phyloP scores from a whole-genome alignment of 768 basidiomycete genomes.

The Amanita brunnescens region DNA sequence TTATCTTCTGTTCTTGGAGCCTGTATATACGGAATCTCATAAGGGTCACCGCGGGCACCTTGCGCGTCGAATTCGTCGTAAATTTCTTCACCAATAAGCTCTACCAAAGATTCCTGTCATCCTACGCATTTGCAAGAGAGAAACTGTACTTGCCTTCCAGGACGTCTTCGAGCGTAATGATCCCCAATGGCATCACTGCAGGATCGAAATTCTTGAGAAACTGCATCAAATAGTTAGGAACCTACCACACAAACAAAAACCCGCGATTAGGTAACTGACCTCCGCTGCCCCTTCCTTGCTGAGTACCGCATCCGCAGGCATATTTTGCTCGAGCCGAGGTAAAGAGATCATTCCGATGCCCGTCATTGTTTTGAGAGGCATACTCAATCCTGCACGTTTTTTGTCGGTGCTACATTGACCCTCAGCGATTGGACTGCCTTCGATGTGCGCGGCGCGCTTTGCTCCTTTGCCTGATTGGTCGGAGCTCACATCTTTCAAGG shows the following conservation, averaged over 20 bases:
- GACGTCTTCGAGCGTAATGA: constrained; percentile 90
- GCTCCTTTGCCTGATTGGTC: neutral
- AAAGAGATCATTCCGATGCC: constrained; percentile 30
- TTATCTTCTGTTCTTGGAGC: constrained; percentile 1
- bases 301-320: constrained; percentile 84
- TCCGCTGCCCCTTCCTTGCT: constrained; percentile 68
- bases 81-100: constrained; percentile 89
- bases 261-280: constrained; percentile 28
- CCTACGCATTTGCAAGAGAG: neutral
- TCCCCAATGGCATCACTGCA: constrained; percentile 76
- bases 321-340: constrained; percentile 63
- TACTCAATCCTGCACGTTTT: constrained; percentile 12
- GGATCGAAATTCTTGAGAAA: constrained; percentile 80
- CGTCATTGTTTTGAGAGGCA: constrained; percentile 31
- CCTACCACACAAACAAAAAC: too few species aligned
- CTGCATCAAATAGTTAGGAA: constrained; percentile 22
- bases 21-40: constrained; percentile 23
- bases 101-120: constrained; percentile 17
- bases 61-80: constrained; percentile 85
- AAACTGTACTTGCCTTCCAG: constrained; percentile 50
- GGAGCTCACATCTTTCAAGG: neutral
- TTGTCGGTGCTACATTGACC: constrained; percentile 19
- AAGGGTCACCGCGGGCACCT: constrained; percentile 51
- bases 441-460: neutral
- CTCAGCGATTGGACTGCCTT: constrained; percentile 4